phyloP scores from a whole-genome alignment of 257 asterid species.

The Solanum habrochaites region DNA sequence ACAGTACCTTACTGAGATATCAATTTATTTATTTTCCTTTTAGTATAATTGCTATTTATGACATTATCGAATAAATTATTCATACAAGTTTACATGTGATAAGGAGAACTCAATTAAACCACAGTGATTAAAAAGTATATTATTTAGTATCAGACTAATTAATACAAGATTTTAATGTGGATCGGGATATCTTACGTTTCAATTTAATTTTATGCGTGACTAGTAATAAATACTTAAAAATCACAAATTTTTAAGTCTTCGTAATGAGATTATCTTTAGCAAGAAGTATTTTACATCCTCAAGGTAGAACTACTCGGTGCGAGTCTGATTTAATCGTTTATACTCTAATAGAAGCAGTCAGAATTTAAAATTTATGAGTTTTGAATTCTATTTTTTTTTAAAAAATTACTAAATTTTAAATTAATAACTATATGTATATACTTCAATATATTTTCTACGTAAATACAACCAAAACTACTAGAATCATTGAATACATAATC shows the following conservation, averaged over 20 bases:
- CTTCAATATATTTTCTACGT: not conserved
- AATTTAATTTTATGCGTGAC: not conserved
- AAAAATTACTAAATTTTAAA: not conserved
- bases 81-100: not conserved
- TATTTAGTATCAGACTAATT: too few species aligned
- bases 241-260: not conserved
- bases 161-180: not conserved
- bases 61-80: too few species aligned
- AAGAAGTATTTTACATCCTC: not conserved
- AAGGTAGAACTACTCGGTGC: not conserved
- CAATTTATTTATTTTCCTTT: not conserved
- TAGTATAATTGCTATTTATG: not conserved
- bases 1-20: not conserved
- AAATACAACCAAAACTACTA: not conserved
- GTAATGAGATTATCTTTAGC: not conserved
- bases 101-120: not conserved
- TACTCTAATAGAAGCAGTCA: fast-evolving
- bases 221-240: not conserved
- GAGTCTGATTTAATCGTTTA: not conserved
- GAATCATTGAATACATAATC: not conserved
- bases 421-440: not conserved
- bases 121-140: not conserved
- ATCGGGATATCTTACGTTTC: not conserved
- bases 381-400: not conserved
- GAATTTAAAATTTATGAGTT: not conserved